Percentiles rank a stretch among this genome's conserved stretches.
Conservation (phyloP, 2,329 filamentous ascomycete genomes). For the Penicillium verrucosum region DNA sequence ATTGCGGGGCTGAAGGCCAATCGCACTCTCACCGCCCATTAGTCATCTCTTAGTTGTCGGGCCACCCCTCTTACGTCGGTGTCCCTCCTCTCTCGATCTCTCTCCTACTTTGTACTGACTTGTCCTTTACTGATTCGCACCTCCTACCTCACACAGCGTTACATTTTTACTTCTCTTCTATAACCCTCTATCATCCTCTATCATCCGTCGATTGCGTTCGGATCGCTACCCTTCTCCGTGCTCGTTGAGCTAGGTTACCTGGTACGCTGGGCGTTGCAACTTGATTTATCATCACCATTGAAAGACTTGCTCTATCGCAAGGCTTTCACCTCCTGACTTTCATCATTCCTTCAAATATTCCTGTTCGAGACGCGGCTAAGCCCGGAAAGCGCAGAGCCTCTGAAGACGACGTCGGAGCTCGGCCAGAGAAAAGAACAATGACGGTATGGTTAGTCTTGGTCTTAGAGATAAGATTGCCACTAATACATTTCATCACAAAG, state of each 20-base stretch:
- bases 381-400: conserved; percentile 54
- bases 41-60: conserved; percentile 18
- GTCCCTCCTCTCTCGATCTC: conserved; percentile 14
- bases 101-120: conserved; percentile 7
- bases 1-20: conserved; percentile 6
- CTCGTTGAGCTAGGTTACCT: conserved; percentile 22
- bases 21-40: conserved; percentile 8
- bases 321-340: conserved; percentile 38
- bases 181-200: neutral
- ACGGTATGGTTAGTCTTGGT: conserved; percentile 38
- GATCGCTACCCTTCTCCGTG: conserved; percentile 9
- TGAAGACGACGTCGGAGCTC: conserved; percentile 45
- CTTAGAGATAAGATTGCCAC: conserved; percentile 8
- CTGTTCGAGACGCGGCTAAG: conserved; percentile 46
- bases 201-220: conserved; percentile 9
- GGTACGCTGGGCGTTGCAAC: conserved; percentile 29
- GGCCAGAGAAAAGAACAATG: conserved; percentile 54
- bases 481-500: conserved; percentile 27
- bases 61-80: conserved; percentile 28
- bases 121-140: conserved; percentile 16
- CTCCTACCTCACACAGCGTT: conserved; percentile 4
- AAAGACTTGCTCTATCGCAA: conserved; percentile 44
- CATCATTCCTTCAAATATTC: conserved; percentile 45
- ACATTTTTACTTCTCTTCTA: conserved; percentile 7
- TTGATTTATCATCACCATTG: conserved; percentile 27